Base-by-base conservation (phyloP, 2,329 filamentous ascomycete genomes). In the Ascochyta pisi region DNA sequence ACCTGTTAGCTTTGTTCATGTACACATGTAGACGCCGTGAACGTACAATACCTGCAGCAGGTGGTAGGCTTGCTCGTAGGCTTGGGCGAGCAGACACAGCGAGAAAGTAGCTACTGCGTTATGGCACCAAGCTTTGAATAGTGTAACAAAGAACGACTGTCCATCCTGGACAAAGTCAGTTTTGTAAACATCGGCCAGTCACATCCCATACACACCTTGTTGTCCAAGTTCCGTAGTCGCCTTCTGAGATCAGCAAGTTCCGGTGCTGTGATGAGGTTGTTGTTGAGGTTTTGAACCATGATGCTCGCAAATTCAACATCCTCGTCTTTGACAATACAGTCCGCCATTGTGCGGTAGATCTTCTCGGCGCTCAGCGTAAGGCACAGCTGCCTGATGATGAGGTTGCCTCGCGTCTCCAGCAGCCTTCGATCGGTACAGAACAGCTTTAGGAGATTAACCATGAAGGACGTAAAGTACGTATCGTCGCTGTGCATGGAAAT, bases 211-310 rank as follows among this genome's bases (percentile, higher is more conserved):
- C 24, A 8, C 50, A 58, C 60, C 57, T 88, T 93, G 9, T 89
- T 92, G 74, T 99, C 95, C 1, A 97, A 81, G 66, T 96, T 99
- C 31, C 95, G 85, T 46, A 99, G 80, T 39, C 95, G 83, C 75
- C 96, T 97, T 41, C 95, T 87, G 60, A 99, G 82, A 66, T 98
- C 96, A 1, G 91, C 87, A 27, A 99, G 81, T 76, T 99, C 93
- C 0, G 96, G 95, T 0, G 96, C 95, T 1, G 96, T 99, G 63
- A 99, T 97, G 50, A 99, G 87, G 68, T 99, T 99, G 76, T 99
- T 99, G 79, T 99, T 99, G 48, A 99, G 83, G 69, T 98, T 98
- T 75, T 99, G 95, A 27, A 99, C 92, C 95, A 99, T 99, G 67
- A 99, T 98, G 73, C 94, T 97, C 15, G 95, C 94, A 76, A 99